These are phyloP conservation scores for Aegilops longissima DNA, from an alignment of 176 grass and related monocot genomes.

Conservation along the genomic window DNA sequence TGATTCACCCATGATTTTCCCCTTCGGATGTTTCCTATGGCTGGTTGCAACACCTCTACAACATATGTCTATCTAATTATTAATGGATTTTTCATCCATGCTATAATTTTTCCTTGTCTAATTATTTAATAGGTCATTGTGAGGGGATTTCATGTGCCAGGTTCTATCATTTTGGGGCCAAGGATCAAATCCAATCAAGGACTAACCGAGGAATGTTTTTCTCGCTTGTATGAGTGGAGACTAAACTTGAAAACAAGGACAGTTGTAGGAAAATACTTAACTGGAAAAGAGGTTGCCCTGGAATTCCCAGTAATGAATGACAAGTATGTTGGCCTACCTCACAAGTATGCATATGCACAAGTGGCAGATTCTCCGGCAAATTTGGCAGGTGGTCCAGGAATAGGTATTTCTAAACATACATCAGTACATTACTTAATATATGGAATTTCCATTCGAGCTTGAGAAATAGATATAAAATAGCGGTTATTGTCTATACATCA, in stretches of 20 bases:
- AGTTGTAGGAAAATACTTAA: constrained; percentile 20
- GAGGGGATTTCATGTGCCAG: constrained; percentile 9
- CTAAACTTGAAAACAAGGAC: constrained; percentile 35
- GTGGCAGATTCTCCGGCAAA: constrained; percentile 9
- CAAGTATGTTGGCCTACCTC: constrained; percentile 1
- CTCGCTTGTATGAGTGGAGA: constrained; percentile 34
- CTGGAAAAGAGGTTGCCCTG: neutral
- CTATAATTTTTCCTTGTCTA: neutral
- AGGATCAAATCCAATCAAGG: neutral
- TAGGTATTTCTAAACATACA: constrained; percentile 13
- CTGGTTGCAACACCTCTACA: neutral
- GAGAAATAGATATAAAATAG: neutral
- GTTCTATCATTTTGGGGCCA: constrained; percentile 11
- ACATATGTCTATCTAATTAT: neutral
- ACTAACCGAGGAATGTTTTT: neutral
- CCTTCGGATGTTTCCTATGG: neutral
- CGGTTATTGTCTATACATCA: neutral
- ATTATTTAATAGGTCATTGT: constrained; percentile 25
- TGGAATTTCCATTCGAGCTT: neutral
- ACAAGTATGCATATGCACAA: constrained; percentile 38
- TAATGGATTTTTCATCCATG: neutral
- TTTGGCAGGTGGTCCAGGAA: neutral
- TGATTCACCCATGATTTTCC: neutral
- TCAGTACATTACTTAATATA: neutral
- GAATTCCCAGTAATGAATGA: constrained; percentile 39